These are phyloP conservation scores for Penicillium canariense DNA, from an alignment of 495 filamentous ascomycete genomes.

Conservation along the genomic window DNA sequence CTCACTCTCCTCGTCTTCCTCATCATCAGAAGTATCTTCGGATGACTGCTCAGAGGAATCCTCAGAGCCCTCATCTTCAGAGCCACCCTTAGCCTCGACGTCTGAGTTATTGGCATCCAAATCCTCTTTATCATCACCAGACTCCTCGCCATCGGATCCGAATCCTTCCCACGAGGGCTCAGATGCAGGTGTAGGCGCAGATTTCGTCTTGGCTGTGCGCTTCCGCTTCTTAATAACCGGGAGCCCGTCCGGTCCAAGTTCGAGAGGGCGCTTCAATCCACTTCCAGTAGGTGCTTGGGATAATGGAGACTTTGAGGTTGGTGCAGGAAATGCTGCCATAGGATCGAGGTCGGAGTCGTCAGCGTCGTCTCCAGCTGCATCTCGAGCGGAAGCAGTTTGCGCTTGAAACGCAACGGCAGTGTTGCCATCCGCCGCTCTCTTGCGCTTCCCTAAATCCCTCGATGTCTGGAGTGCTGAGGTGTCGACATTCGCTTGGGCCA, in stretches of 20 bases:
- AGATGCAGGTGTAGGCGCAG: constrained; percentile 31
- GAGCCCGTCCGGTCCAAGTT: constrained; percentile 70
- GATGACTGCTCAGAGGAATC: constrained; percentile 18
- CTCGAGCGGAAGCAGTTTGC: constrained; percentile 14
- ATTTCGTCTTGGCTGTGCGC: constrained; percentile 33
- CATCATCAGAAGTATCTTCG: constrained; percentile 22
- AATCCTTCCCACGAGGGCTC: constrained; percentile 64
- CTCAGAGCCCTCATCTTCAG: constrained; percentile 19
- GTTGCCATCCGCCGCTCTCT: constrained; percentile 25
- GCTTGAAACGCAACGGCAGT: neutral
- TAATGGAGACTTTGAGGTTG: constrained; percentile 19
- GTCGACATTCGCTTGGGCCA: constrained; percentile 75
- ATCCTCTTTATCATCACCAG: constrained; percentile 21
- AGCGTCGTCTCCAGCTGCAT: constrained; percentile 34
- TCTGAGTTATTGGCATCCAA: constrained; percentile 15
- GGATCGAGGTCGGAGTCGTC: constrained; percentile 39
- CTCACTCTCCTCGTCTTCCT: constrained; percentile 27
- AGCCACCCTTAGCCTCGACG: constrained; percentile 21
- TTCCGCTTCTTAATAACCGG: constrained; percentile 75
- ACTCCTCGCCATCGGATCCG: constrained; percentile 41
- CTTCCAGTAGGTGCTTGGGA: constrained; percentile 53
- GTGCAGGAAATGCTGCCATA: constrained; percentile 16
- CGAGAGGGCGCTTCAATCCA: constrained; percentile 84
- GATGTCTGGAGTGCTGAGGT: constrained; percentile 75
- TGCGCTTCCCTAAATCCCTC: constrained; percentile 64